These are phyloP conservation scores for Beta vulgaris DNA, from an alignment of 148 eudicot species.

Conservation along the genomic window DNA sequence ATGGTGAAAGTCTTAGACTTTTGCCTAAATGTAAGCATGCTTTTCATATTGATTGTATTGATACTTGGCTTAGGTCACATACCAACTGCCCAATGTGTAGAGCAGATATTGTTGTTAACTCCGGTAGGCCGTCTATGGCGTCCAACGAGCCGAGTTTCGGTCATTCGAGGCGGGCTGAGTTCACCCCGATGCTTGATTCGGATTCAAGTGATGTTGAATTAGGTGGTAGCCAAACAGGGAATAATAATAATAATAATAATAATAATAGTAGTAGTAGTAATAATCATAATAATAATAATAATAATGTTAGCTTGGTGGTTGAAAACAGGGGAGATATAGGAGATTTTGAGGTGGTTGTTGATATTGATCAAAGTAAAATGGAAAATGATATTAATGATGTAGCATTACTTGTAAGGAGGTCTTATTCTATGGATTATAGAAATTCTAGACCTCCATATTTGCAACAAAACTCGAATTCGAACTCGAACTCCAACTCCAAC, in stretches of 20 bases:
- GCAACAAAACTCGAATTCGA: neutral
- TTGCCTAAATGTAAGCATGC: conserved; percentile 72
- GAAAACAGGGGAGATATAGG: conserved; percentile 16
- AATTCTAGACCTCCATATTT: neutral
- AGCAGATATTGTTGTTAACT: conserved; percentile 34
- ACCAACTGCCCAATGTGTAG: conserved; percentile 67
- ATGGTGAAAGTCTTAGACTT: conserved; percentile 49
- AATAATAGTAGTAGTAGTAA: conserved; percentile 8
- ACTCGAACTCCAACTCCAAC: neutral
- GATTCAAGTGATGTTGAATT: conserved; percentile 26
- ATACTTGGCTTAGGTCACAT: conserved; percentile 67
- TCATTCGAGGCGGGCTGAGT: conserved; percentile 18
- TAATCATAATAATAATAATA: too few species aligned
- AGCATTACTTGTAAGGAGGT: conserved; percentile 13
- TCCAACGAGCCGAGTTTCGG: conserved; percentile 23
- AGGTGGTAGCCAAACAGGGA: conserved; percentile 7
- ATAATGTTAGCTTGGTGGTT: neutral
- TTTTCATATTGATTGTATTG: conserved; percentile 65
- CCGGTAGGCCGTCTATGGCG: conserved; percentile 18
- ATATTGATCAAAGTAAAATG: neutral
- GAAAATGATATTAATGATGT: neutral
- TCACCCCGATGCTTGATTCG: conserved; percentile 20
- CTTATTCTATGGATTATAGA: conserved; percentile 30
- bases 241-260: neutral
- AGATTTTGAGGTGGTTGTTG: conserved; percentile 6